Evolutionary conservation across 108 stramenopile genomes (phyloP), one percentile per base, ranked within the genome.

Genomic region (Schizochytrium sp.): DNA sequence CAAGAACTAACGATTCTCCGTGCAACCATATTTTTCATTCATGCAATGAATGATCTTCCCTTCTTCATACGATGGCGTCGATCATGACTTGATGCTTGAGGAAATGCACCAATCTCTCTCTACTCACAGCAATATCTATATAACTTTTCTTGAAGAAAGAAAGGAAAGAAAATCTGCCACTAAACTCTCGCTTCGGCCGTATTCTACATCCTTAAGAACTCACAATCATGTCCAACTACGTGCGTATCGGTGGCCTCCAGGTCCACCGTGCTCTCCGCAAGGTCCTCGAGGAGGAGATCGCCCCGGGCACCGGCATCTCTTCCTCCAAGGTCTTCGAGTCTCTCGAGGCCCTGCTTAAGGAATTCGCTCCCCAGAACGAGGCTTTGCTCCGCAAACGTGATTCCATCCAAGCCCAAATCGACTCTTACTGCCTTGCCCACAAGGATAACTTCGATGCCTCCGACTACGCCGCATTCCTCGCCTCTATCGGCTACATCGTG

Each of bases 391-490:
- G 57, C 1, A 57, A 87, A 41, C 56, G 87, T 42, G 57, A 87
- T 10, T 56, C 87, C 40, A 57, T 87, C 87, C 87, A 87, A 41
- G 87, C 87, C 57, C 87, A 58, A 58, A 45, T 87, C 57, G 87
- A 87, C 87, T 28, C 56, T 13, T 87, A 41, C 38, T 59, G 44
- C 87, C 57, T 58, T 17, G 57, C 19, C 17, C 17, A 87, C 56
- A 59, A 87, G 87, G 87, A 87, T 28, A 59, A 58, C 8, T 57
- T 12, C 44, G 87, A 59, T 58, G 40, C 87, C 57, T 7, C 57
- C 56, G 87, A 49, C 50, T 89, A 69, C 88, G 88, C 64, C 46
- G 38, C 28, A 61, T 89, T 89, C 72, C 64, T 89, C 40, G 49
- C 47, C 49, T 73, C 72, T 10, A 89, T 89, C 49, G 72, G 64